Base-by-base conservation (phyloP, 371 early-diverging fungal species). In the Dichotomocladium elegans region DNA sequence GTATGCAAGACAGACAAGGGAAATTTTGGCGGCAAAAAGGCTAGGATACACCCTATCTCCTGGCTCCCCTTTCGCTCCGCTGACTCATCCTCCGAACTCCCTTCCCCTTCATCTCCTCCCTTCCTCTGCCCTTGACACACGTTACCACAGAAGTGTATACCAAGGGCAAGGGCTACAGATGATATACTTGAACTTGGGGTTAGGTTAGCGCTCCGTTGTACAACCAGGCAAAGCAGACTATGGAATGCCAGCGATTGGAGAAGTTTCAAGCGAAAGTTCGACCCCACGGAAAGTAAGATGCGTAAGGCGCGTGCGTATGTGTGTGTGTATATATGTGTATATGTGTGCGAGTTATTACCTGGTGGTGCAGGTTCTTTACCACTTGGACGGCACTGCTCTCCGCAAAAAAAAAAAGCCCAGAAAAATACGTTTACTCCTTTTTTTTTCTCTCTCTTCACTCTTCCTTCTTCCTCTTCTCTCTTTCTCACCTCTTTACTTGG, bases 241-340 rank as follows among this genome's bases (percentile, higher is more conserved):
- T 51, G 50, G 56, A 48, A 41, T 11, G 43, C n/a, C 46, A 27
- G 41, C 49, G 41, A 62, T 62, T 63, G 63, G 63, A 22, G 30
- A 54, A 49, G 63, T 63, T 63, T 63, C 63, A 62, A 33, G 49
- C 40, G 44, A 53, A 53, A 41, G 52, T 60, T 53, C 37, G 56
- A 51, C 41, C 42, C 57, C 43, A n/a, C 41, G 27, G 41, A 51
- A 41, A 55, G 44, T 41, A 45, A 46, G 47, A 58, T 52, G 51
- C 58, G 51, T 26, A 31, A 43, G 14, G 49, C 45, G n/a, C n/a
- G n/a, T n/a, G n/a, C n/a, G n/a, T n/a, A n/a, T n/a, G n/a, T n/a
- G n/a, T n/a, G n/a, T n/a, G n/a, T n/a, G n/a, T n/a, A n/a, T n/a
- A n/a, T n/a, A n/a, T n/a, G n/a, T n/a, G n/a, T n/a, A n/a, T n/a